Evolutionary conservation across 2,329 filamentous ascomycete species (phyloP), one percentile per base, ranked within the genome.

Genomic region (Huntiella abstrusa): DNA sequence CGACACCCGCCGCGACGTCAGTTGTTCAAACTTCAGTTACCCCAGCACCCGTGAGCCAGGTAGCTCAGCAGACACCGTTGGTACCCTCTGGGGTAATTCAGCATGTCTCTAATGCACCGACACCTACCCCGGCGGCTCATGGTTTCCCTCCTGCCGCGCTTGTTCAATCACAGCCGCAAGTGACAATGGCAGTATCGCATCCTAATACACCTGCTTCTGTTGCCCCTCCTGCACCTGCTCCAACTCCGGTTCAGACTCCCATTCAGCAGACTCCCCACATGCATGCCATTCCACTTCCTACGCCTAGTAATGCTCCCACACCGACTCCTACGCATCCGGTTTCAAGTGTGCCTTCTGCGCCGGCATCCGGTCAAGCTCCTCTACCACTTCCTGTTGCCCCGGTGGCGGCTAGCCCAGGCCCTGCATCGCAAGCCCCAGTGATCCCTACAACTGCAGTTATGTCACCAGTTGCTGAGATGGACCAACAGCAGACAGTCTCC

Each of bases 231-330:
- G 34, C 35, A 15, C 17, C 35, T 16, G n/a, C 19, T 5, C 35
- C 38, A 10, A 19, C 28, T 33, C 22, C 15, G 8, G 15, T 19
- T 33, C 19, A 7, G 22, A 42, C 12, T 28, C 19, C 40, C 33
- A 8, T 28, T 4, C 35, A 38, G 15, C 33, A 35, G 12, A 15
- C 22, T 16, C 36, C 41, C 10, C 19, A 37, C 22, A 37, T 33
- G 5, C 41, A 44, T 41, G 41, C 46, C 5, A 48, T 45, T 32
- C 46, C 12, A n/a, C 16, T 48, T 16, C 36, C 41, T 10, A 35
- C 19, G 15, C 28, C 46, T 10, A 45, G 13, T 13, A 16, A 35
- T 39, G 28, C 41, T 28, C 8, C 35, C 11, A 36, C 36, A 3
- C 46, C 34, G 15, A 28, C 36, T 16, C 10, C 32, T 12, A 4